phyloP scores from a whole-genome alignment of 768 basidiomycete genomes.

The Lactarius psammicola region DNA sequence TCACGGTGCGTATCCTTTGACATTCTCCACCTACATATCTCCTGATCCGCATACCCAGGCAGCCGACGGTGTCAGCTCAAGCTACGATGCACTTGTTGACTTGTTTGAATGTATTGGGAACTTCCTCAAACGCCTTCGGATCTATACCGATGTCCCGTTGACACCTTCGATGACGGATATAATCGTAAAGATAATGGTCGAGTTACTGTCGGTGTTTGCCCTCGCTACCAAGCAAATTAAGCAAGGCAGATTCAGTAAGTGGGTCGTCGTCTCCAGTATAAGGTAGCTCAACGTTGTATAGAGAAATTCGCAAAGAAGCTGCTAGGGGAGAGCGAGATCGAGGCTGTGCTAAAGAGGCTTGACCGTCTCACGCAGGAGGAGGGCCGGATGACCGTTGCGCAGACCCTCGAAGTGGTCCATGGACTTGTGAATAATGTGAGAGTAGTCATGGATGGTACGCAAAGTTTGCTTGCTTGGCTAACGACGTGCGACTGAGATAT shows the following conservation, averaged over 20 bases:
- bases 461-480: not conserved
- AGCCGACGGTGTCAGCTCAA: not conserved
- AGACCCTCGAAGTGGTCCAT: slow-evolving; percentile 8
- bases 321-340: slow-evolving; percentile 5
- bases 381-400: not conserved
- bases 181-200: not conserved
- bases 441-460: slow-evolving; percentile 6
- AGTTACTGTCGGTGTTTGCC: slow-evolving; percentile 3
- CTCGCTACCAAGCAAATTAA: slow-evolving; percentile 7
- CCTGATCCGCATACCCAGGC: not conserved
- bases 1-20: not conserved
- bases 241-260: slow-evolving; percentile 7
- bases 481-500: not conserved
- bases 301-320: slow-evolving; percentile 10
- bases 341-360: not conserved
- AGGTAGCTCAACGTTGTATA: not conserved
- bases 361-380: slow-evolving; percentile 6
- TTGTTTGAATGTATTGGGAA: slow-evolving; percentile 5
- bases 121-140: slow-evolving; percentile 5
- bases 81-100: slow-evolving; percentile 2
- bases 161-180: not conserved
- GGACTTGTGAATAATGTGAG: slow-evolving; percentile 3
- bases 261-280: not conserved
- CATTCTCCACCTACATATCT: not conserved
- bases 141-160: not conserved